Conservation (phyloP, 2,329 filamentous ascomycete genomes). For the Fusarium robinianum region DNA sequence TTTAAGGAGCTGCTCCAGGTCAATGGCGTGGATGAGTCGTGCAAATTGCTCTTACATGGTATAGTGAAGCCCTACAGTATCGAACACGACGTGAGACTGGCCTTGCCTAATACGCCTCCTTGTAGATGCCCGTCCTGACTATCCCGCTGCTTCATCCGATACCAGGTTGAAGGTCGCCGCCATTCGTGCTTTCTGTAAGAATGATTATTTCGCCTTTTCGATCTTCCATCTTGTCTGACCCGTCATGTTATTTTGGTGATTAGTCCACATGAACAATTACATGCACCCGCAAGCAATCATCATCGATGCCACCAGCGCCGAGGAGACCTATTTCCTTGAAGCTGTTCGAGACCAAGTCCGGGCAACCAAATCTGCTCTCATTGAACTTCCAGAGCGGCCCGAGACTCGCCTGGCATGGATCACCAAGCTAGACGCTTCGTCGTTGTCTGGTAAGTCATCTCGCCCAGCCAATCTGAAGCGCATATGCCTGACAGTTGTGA, state of each 20-base stretch:
- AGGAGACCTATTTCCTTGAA: constrained; percentile 70
- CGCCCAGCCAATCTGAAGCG: constrained; percentile 25
- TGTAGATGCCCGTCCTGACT: constrained; percentile 77
- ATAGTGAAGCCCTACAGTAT: constrained; percentile 19
- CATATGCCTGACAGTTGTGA: constrained; percentile 17
- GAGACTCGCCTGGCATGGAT: constrained; percentile 75
- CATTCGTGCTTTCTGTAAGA: constrained; percentile 65
- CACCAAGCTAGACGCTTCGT: constrained; percentile 72
- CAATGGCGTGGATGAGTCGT: constrained; percentile 76
- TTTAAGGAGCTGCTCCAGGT: constrained; percentile 72
- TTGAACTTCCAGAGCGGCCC: constrained; percentile 71
- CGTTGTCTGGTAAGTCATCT: constrained; percentile 61
- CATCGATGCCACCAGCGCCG: constrained; percentile 67
- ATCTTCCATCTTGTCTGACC: constrained; percentile 12
- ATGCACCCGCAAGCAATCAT: constrained; percentile 79
- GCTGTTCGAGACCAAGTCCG: constrained; percentile 61
- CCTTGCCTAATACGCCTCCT: constrained; percentile 25
- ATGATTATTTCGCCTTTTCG: not conserved
- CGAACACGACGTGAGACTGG: not conserved
- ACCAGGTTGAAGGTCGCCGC: constrained; percentile 68
- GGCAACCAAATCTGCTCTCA: constrained; percentile 62
- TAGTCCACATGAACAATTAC: constrained; percentile 70
- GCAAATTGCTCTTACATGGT: constrained; percentile 67
- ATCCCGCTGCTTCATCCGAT: constrained; percentile 69
- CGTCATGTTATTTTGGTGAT: no score